Percentiles rank a stretch among this genome's conserved stretches.
phyloP scores from a whole-genome alignment of 208 protist genomes.

The Sergeia podlipaevii region DNA sequence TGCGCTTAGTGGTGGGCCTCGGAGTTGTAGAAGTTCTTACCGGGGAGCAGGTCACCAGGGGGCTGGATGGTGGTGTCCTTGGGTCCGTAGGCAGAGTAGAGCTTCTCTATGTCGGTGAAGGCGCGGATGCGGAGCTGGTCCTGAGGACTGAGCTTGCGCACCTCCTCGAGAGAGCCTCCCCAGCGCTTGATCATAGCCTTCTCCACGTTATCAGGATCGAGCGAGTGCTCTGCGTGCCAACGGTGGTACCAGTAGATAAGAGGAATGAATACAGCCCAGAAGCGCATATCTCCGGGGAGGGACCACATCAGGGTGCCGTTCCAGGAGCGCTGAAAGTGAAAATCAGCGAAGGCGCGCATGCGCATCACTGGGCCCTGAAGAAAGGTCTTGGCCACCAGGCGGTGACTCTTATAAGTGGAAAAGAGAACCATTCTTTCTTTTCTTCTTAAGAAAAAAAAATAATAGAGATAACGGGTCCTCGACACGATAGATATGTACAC shows the following conservation, averaged over 20 bases:
- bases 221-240: slow-evolving; percentile 80
- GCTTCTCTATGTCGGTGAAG: slow-evolving; percentile 80
- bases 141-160: slow-evolving; percentile 73
- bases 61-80: slow-evolving; percentile 83
- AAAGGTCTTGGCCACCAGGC: slow-evolving; percentile 60
- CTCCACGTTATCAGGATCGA: slow-evolving; percentile 66
- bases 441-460: neutral
- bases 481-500: too few relatives aligned
- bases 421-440: slow-evolving; percentile 73
- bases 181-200: slow-evolving; percentile 85
- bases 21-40: slow-evolving; percentile 70
- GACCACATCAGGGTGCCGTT: slow-evolving; percentile 63
- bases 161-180: slow-evolving; percentile 79
- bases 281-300: slow-evolving; percentile 74
- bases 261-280: slow-evolving; percentile 63
- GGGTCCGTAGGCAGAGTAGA: slow-evolving; percentile 81
- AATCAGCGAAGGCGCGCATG: slow-evolving; percentile 72
- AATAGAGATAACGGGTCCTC: too few relatives aligned
- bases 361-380: slow-evolving; percentile 62
- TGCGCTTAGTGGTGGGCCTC: slow-evolving; percentile 15
- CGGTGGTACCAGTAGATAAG: slow-evolving; percentile 84
- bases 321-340: slow-evolving; percentile 83
- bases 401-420: slow-evolving; percentile 75
- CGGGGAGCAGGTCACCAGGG: slow-evolving; percentile 58
- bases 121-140: slow-evolving; percentile 79